A percentile compares a stretch with the other conserved stretches of the same genome.
phyloP scores from a whole-genome alignment of 768 basidiomycete genomes.

The Lactifluus hygrophoroides region DNA sequence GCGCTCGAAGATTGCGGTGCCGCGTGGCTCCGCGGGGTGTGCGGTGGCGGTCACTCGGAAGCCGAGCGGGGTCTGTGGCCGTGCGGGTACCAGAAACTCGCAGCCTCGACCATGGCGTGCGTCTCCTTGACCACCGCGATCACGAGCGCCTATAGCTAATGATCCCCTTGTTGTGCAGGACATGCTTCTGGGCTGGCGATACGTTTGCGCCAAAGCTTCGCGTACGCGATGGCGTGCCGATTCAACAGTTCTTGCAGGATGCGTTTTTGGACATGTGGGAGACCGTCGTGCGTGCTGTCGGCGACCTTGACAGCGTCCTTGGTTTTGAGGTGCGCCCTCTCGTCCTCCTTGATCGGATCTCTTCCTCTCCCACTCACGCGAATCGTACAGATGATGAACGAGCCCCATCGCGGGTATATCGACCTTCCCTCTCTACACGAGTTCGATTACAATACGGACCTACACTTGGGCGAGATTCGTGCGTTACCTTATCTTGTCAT shows the following conservation, averaged over 20 bases:
- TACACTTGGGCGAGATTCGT: conserved; percentile 77
- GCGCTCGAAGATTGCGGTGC: conserved; percentile 76
- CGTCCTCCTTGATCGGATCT: background rate
- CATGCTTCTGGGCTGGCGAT: conserved; percentile 90
- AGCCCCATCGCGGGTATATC: conserved; percentile 91
- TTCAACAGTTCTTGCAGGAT: conserved; percentile 79
- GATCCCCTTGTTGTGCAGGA: conserved; percentile 37
- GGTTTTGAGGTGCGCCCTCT: conserved; percentile 70
- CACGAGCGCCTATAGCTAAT: background rate
- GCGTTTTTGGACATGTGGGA: conserved; percentile 75
- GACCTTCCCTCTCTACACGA: conserved; percentile 69
- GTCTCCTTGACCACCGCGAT: conserved; percentile 24
- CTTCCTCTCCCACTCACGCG: background rate
- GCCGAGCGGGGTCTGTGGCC: conserved; percentile 86
- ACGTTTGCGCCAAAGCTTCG: conserved; percentile 72
- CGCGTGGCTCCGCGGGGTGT: conserved; percentile 79
- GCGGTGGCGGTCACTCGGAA: conserved; percentile 65
- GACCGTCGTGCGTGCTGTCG: conserved; percentile 54
- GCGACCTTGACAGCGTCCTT: conserved; percentile 67
- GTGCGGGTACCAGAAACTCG: conserved; percentile 87
- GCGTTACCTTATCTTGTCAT: conserved; percentile 27
- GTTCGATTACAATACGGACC: conserved; percentile 92
- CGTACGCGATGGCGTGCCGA: conserved; percentile 46
- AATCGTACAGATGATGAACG: conserved; percentile 71
- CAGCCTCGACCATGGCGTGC: conserved; percentile 89